Base-by-base conservation (phyloP, 768 basidiomycete genomes). In the Boletus subparvulus region DNA sequence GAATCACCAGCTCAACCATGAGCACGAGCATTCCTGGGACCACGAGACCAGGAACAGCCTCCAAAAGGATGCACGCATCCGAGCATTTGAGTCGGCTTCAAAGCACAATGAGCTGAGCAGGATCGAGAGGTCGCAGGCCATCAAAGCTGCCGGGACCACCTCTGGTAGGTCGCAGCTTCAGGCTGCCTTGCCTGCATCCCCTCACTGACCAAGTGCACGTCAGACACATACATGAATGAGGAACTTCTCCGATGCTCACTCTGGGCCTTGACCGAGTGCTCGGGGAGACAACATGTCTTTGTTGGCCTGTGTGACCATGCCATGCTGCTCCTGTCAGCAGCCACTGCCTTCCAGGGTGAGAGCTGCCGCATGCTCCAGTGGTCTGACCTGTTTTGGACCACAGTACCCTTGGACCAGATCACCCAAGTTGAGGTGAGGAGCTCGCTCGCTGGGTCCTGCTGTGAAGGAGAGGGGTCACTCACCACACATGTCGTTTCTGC, bases 1-100 rank as follows among this genome's bases (percentile, higher is more conserved):
- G 55, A 44, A 58, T 24, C 55, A 66, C 49, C 48, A 62, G 10
- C 52, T 44, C 35, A 54, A 53, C 24, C 51, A 59, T 10, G 39
- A 59, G 53, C 58, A 55, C 4, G 21, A 56, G 39, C n/a, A 56
- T 6, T 45, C 49, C 5, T 3, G 13, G 13, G 17, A 51, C 37
- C 49, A 53, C 17, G 36, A 50, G 44, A 50, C 47, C 8, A 21
- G 43, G 48, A 4, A 10, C 16, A 7, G 37, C 30, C 55, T 51
- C 5, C 10, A 2, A 16, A 47, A 36, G 50, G 40, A 56, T 17
- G n/a, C 40, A 36, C 6, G 9, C 50, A 47, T 56, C 32, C 17
- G 12, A 0, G 32, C 19, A 6, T 57, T 52, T 4, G 24, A 57
- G 41, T 52, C 50, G 0, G 10, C 50, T 3, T 57, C 26, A 1